Evolutionary conservation across 805 yeast species (phyloP).

Genomic region (Ogataea ramenticola): DNA sequence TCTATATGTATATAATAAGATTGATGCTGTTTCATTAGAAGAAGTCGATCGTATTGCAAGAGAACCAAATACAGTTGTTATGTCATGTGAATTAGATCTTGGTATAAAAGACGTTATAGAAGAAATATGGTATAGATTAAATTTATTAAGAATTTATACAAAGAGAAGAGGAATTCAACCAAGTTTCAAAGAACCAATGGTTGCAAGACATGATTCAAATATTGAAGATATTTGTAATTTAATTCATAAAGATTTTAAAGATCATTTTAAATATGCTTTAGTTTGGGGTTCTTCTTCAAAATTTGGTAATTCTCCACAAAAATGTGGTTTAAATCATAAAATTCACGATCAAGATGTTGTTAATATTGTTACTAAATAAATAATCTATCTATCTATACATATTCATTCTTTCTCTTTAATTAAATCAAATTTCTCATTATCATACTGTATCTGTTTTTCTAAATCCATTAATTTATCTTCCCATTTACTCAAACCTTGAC

Average conservation of each 20-base stretch:
- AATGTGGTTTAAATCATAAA: constrained; percentile 81
- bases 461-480: constrained; percentile 13
- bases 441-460: constrained; percentile 8
- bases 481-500: constrained; percentile 14
- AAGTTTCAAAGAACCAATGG: constrained; percentile 83
- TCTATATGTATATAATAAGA: constrained; percentile 88
- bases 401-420: constrained; percentile 6
- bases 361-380: constrained; percentile 75
- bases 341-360: constrained; percentile 94
- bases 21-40: constrained; percentile 91
- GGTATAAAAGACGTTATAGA: constrained; percentile 86
- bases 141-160: constrained; percentile 75
- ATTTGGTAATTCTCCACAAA: constrained; percentile 78
- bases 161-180: constrained; percentile 68
- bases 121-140: constrained; percentile 87
- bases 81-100: constrained; percentile 83
- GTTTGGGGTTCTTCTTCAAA: constrained; percentile 97
- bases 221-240: constrained; percentile 86
- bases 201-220: constrained; percentile 72
- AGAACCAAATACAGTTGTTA: constrained; percentile 87
- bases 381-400: constrained; percentile 8
- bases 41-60: constrained; percentile 91
- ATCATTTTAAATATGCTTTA: constrained; percentile 86
- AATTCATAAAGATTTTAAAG: constrained; percentile 86
- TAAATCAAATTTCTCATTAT: constrained; percentile 6